Evolutionary conservation across 768 basidiomycete species (phyloP), one percentile per base, ranked within the genome.

Genomic region (Trichaptum fuscoviolaceum): DNA sequence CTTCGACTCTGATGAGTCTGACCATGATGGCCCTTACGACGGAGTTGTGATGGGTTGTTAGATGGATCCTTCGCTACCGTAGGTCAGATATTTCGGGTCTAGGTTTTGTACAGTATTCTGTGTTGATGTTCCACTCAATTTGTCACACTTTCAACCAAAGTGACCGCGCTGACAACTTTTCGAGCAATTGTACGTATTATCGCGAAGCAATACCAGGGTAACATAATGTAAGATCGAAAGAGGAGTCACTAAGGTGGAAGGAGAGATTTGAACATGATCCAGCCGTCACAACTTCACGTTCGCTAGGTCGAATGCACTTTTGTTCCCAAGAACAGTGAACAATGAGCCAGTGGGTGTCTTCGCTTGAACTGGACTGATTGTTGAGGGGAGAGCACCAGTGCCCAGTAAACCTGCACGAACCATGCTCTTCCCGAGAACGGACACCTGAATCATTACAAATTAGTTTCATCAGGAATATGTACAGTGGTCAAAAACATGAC

Each of bases 241-340:
- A 30, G 30, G 30, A 30, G 30, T 30, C 30, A 30, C 30, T 30
- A 2, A 30, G 30, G 4, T 3, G 8, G 30, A 30, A 30, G 30
- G 30, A 30, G 30, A 30, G 30, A 30, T 30, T 30, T 30, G 30
- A 30, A 30, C 30, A 8, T 30, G 8, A 3, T 3, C 30, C 4
- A 30, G 30, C 30, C 4, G 8, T 30, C 30, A 52, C 42, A 20
- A 52, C 42, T 20, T 52, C 20, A 12, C 42, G 42, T 60, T 58
- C 27, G 80, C 83, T 36, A 88, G 73, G 61, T 75, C 76, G 58
- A 80, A 65, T 6, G 85, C 81, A 35, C 84, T 86, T 30, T 77
- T 71, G 70, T 90, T 91, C 6, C 71, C 73, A 58, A 91, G 79
- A n/a, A 85, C n/a, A 0, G 86, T 88, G 67, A 84, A 90, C 60